These are phyloP conservation scores for Euphorbia lathyris DNA, from an alignment of 345 rosid species.

Conservation along the genomic window DNA sequence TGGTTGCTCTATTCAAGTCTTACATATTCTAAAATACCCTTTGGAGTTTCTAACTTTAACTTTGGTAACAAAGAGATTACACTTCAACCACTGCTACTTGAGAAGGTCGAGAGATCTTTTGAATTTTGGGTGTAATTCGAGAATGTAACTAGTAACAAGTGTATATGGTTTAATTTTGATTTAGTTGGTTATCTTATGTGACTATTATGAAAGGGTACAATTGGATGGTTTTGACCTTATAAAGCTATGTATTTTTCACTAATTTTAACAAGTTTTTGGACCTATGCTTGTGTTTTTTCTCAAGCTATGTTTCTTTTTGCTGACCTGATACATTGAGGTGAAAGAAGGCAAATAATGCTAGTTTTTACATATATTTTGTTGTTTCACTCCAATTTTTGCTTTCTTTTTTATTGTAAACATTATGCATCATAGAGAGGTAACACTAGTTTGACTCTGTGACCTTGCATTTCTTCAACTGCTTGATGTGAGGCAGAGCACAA, in stretches of 20 bases:
- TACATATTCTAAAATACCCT: not conserved
- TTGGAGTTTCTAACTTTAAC: not conserved
- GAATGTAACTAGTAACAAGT: not conserved
- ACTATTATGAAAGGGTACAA: not conserved
- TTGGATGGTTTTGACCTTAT: not conserved
- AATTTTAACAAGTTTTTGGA: too few species aligned
- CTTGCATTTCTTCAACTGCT: conserved; percentile 20
- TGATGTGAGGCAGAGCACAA: conserved; percentile 30
- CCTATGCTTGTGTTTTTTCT: too few species aligned
- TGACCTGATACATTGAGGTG: too few species aligned
- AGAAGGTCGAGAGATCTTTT: not conserved
- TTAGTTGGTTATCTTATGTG: not conserved
- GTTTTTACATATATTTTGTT: too few species aligned
- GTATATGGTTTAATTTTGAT: not conserved
- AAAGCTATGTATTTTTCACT: too few species aligned
- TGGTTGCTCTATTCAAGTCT: not conserved
- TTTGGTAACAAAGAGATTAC: not conserved
- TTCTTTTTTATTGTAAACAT: not conserved
- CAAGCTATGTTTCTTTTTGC: too few species aligned
- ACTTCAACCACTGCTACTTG: not conserved
- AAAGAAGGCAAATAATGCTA: too few species aligned
- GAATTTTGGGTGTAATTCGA: not conserved
- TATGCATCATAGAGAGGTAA: not conserved
- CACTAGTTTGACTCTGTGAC: conserved; percentile 2
- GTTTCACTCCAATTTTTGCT: not conserved